phyloP scores from a whole-genome alignment of 2,329 filamentous ascomycete species.

The Sarocladium oryzae region DNA sequence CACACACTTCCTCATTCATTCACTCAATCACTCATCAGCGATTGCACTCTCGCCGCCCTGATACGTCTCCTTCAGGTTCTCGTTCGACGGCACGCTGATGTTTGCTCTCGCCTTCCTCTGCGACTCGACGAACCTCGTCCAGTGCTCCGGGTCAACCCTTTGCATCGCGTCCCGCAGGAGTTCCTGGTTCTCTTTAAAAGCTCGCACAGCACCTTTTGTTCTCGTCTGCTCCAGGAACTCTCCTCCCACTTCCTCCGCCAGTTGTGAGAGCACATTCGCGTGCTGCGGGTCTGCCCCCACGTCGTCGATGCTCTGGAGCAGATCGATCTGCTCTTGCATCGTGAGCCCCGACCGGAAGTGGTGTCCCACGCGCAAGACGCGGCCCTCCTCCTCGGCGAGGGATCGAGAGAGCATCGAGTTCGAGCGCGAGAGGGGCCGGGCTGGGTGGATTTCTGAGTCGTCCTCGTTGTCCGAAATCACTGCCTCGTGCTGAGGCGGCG shows the following conservation, averaged over 20 bases:
- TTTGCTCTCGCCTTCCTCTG: slow-evolving; percentile 54
- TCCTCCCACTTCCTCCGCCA: slow-evolving; percentile 58
- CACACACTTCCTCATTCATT: neutral
- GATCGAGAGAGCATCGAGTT: slow-evolving; percentile 49
- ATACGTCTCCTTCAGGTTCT: slow-evolving; percentile 8
- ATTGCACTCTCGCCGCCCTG: slow-evolving; percentile 7
- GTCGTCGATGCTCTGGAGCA: slow-evolving; percentile 43
- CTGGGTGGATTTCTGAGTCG: slow-evolving; percentile 37
- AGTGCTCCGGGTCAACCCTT: slow-evolving; percentile 59
- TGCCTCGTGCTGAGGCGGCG: slow-evolving; percentile 23
- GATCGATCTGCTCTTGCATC: slow-evolving; percentile 43
- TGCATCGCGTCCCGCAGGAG: slow-evolving; percentile 43
- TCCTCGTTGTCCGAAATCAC: slow-evolving; percentile 38
- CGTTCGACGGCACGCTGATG: slow-evolving; percentile 34
- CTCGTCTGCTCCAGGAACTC: slow-evolving; percentile 49
- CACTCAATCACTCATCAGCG: slow-evolving; percentile 4
- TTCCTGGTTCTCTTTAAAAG: slow-evolving; percentile 53
- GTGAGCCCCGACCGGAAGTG: slow-evolving; percentile 49
- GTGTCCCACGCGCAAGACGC: slow-evolving; percentile 48
- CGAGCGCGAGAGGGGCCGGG: slow-evolving; percentile 39
- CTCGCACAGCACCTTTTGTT: slow-evolving; percentile 52
- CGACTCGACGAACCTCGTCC: slow-evolving; percentile 56
- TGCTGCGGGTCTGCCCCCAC: slow-evolving; percentile 45
- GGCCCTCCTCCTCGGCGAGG: slow-evolving; percentile 51
- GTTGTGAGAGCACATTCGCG: slow-evolving; percentile 46